Base-by-base conservation (phyloP, 1,284 basidiomycete genomes). In the Takashimella koratensis region DNA sequence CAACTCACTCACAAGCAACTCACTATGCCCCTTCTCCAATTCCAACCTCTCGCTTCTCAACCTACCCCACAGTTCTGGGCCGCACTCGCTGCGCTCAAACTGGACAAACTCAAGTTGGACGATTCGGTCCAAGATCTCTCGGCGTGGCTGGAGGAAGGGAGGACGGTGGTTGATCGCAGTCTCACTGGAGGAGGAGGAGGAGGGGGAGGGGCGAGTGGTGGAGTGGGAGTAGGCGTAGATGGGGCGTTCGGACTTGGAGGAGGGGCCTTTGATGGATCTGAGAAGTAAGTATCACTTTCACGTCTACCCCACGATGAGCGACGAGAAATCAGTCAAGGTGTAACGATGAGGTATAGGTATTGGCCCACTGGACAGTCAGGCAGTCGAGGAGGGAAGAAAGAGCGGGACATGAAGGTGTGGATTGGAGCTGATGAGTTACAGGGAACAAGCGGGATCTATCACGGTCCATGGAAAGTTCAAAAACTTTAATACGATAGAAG, bases 401-500 rank as follows among this genome's bases (percentile, higher is more conserved):
- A n/a, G n/a, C n/a, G n/a, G n/a, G n/a, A n/a, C n/a, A n/a, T n/a
- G n/a, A n/a, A n/a, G n/a, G n/a, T n/a, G n/a, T n/a, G n/a, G n/a
- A n/a, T n/a, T n/a, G n/a, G n/a, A n/a, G n/a, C 30, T 36, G 30
- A 36, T 36, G 10, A 8, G 10, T 8, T 36, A 8, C 30, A 36
- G 30, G 16, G 30, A 36, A 36, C 30, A 36, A 36, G 30, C 30
- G 16, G 30, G 30, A 8, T 8, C 30, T 36, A 76, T 82, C 16
- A 47, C 71, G 0, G 77, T 82, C 1, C 67, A 57, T 4, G 95
- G 95, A 10, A 76, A 79, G 1, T 81, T 98, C 65, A 94, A 92
- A 80, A 93, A 93, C 71, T 94, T 83, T 78, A 98, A 98, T 70
- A 98, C 96, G 2, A 86, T 98, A 63, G 94, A 98, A 65, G 91